Base-by-base conservation (phyloP, 139 green algal species). In the Chlamydomonas sp. region DNA sequence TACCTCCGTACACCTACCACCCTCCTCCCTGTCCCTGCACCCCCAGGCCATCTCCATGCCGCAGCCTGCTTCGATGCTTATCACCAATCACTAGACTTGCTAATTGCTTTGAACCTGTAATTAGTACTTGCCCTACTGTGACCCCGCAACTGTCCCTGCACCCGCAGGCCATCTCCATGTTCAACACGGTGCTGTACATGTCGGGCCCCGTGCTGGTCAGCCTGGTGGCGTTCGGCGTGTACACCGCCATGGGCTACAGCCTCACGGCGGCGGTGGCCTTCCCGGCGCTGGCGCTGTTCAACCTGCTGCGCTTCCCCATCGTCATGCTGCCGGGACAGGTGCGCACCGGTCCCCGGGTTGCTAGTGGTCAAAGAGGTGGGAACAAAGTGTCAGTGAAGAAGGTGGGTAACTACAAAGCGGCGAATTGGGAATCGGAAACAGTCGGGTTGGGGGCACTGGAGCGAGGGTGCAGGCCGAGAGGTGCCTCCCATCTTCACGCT, bases 301-400 rank as follows among this genome's bases (percentile, higher is more conserved):
- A 98, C 91, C 89, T 98, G 81, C 93, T 98, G 63, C 92, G 96
- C 68, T 98, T 98, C 90, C 96, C 96, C 16, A 92, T 97, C 66
- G 93, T 96, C 85, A 94, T 96, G 91, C 85, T 94, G 12, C 92
- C 92, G 18, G 91, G 71, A 18, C 88, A 93, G 80, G 81, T 93
- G 49, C 69, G 31, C 31, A 49, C 31, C 31, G 31, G 31, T 49
- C 31, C 31, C 31, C 31, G 31, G 31, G 31, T 49, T 49, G 31
- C 31, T 49, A 49, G 31, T 49, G 31, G 31, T 49, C 31, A 49
- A 49, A 49, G 31, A 49, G 31, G 31, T 49, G 31, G 31, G 31
- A 49, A 49, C 31, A 49, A 49, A 49, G 31, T 49, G 31, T 49
- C 31, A 49, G 31, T 49, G 31, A 49, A 49, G 31, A 49, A 49